Percentiles rank a stretch among this genome's conserved stretches.
These are phyloP conservation scores for Mrakia hoshinonis DNA, from an alignment of 768 basidiomycete species.

Conservation along the genomic window DNA sequence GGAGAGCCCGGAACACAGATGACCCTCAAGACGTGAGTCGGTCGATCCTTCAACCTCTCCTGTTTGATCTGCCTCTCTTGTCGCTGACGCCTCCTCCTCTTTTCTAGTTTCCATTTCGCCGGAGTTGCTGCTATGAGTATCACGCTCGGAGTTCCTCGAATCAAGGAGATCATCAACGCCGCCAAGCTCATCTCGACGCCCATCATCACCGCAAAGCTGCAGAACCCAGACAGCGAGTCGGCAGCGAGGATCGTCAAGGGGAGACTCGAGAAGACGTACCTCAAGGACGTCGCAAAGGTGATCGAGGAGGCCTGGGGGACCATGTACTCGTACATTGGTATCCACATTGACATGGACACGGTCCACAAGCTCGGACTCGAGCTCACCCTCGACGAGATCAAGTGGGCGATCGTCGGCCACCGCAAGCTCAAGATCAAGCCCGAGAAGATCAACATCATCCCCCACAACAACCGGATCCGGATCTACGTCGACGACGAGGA, in stretches of 20 bases:
- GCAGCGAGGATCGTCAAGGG: constrained; percentile 97
- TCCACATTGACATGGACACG: constrained; percentile 81
- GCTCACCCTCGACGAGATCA: constrained; percentile 82
- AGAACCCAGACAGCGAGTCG: constrained; percentile 67
- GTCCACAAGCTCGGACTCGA: constrained; percentile 88
- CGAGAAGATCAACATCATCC: constrained; percentile 45
- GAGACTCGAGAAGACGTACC: constrained; percentile 82
- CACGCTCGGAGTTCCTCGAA: constrained; percentile 97
- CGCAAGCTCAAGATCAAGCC: constrained; percentile 90
- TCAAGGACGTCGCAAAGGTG: constrained; percentile 88
- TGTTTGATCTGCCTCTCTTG: neutral
- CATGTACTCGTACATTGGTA: constrained; percentile 82
- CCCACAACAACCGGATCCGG: constrained; percentile 41
- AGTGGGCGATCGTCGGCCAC: constrained; percentile 74
- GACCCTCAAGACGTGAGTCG: constrained; percentile 38
- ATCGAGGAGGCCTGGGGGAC: constrained; percentile 94
- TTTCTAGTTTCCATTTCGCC: constrained; percentile 81
- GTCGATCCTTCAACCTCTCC: neutral
- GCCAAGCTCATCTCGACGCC: constrained; percentile 96
- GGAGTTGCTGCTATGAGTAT: constrained; percentile 99
- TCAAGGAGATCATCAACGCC: constrained; percentile 99
- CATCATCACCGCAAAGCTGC: constrained; percentile 93
- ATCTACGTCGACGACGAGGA: constrained; percentile 42
- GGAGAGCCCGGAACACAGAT: constrained; percentile 99
- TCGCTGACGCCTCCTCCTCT: neutral